Evolutionary conservation across 2,329 filamentous ascomycete species (phyloP), one percentile per base, ranked within the genome.

Genomic region (Aspergillus caelatus): DNA sequence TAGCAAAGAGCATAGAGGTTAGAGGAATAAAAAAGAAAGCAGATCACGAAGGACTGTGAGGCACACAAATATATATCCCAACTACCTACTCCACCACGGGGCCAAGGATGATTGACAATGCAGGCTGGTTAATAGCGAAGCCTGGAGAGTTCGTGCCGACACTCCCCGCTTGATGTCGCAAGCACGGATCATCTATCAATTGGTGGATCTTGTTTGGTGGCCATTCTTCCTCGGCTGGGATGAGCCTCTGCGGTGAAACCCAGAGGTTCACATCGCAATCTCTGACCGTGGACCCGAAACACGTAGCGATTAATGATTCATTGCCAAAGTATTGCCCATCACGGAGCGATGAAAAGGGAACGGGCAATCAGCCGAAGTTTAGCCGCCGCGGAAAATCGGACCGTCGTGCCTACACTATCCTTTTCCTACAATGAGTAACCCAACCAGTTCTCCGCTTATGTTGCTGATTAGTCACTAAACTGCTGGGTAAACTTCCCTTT

Each of bases 291-390:
- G 28, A 53, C 10, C 50, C 50, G 28, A 53, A 19, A 36, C 34
- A 36, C 14, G 14, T 36, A 36, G 34, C 14, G 34, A 36, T 36
- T 36, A 7, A 14, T 14, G 14, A 16, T 8, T 10, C 5, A 36
- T 36, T 36, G 34, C 34, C 34, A 2, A 36, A 36, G 34, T 36
- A 16, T 36, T 36, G 34, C 34, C 34, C 34, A 36, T 36, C 45
- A 48, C 45, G 12, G 39, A 34, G 53, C 28, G 58, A 65, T 68
- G 62, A 68, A 73, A 67, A 39, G 62, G 69, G 53, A 62, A 73
- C 71, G 69, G 67, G 55, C 39, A 50, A 10, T 34, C 36, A 14
- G 12, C 73, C 73, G 73, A 74, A 60, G 72, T 70, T 74, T 72
- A 73, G 54, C 71, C 72, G 71, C 19, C 26, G 4, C 64, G 68